Base-by-base conservation (phyloP, 192 early-diverging fungal species). In the Coemansia sp. region DNA sequence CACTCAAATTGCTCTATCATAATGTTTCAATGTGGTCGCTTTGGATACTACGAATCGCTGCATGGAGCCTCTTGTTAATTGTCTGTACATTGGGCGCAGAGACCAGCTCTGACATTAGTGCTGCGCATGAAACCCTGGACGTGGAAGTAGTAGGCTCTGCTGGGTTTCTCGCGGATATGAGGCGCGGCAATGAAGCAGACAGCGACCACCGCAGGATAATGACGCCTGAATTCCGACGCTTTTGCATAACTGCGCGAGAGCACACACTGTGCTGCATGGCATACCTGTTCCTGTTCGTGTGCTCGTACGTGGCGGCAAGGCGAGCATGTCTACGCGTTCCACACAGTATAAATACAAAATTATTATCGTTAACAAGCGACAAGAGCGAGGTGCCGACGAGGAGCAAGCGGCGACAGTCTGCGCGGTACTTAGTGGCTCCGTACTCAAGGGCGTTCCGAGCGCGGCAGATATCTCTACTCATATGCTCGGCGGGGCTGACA, bases 141-240 rank as follows among this genome's bases (percentile, higher is more conserved):
- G 15, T 45, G 44, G 44, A 45, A 8, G 51, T 8, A 4, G 25
- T 55, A 5, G 51, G n/a, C 27, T 29, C 51, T 0, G 25, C 25
- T 12, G 51, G 51, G 34, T 67, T 81, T 63, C 79, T 81, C 45
- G 74, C 67, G 8, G 79, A 76, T 57, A 81, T 81, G 79, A 76
- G 76, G 48, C 79, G 79, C 27, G 50, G 68, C 58, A 81, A 81
- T 44, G 79, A 68, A 31, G 70, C 41, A 0, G 79, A 81, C 5
- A 81, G 79, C 68, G 79, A 81, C 70, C 74, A 81, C 70, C 69
- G 79, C 41, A 76, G 73, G 59, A 76, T 81, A 32, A 81, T 81
- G 79, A 81, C 79, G 61, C 79, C 79, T 19, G 79, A 81, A 41
- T 81, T 73, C 60, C 74, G 74, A 17, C 51, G 57, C 44, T 81